These are phyloP conservation scores for Fusarium denticulatum DNA, from an alignment of 2,329 filamentous ascomycete genomes.

Conservation along the genomic window DNA sequence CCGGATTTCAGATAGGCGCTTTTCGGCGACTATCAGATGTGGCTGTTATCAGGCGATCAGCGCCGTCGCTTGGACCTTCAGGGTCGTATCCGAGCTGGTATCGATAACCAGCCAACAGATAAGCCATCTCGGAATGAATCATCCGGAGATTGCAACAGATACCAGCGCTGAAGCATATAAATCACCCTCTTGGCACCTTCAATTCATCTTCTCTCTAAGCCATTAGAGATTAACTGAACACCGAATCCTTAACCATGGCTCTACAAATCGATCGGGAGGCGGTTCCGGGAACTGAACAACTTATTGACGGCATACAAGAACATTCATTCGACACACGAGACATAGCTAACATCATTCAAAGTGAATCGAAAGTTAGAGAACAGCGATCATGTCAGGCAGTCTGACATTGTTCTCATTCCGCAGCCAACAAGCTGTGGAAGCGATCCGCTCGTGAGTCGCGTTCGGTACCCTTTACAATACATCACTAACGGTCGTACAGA, in stretches of 20 bases:
- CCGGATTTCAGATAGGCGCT: neutral
- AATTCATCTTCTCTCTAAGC: fast-evolving
- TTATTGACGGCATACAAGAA: neutral
- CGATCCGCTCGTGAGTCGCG: neutral
- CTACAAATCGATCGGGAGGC: neutral
- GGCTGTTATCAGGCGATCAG: neutral
- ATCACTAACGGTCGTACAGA: fast-evolving
- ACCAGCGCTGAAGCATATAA: fast-evolving
- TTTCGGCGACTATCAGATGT: neutral
- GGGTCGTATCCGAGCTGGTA: fast-evolving
- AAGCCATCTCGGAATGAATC: neutral
- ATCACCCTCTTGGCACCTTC: neutral
- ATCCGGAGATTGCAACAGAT: neutral
- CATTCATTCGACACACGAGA: too few relatives aligned
- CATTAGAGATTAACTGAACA: fast-evolving
- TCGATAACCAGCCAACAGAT: neutral
- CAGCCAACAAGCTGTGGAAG: neutral
- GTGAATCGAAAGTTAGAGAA: neutral
- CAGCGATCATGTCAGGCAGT: neutral
- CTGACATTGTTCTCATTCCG: neutral
- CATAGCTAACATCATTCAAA: too few relatives aligned
- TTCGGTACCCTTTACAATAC: fast-evolving
- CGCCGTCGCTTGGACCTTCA: neutral
- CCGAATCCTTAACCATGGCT: neutral
- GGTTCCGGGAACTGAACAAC: neutral